Evolutionary conservation across 2,329 filamentous ascomycete species (phyloP), one percentile per base, ranked within the genome.

Genomic region (Exophiala calicioides): DNA sequence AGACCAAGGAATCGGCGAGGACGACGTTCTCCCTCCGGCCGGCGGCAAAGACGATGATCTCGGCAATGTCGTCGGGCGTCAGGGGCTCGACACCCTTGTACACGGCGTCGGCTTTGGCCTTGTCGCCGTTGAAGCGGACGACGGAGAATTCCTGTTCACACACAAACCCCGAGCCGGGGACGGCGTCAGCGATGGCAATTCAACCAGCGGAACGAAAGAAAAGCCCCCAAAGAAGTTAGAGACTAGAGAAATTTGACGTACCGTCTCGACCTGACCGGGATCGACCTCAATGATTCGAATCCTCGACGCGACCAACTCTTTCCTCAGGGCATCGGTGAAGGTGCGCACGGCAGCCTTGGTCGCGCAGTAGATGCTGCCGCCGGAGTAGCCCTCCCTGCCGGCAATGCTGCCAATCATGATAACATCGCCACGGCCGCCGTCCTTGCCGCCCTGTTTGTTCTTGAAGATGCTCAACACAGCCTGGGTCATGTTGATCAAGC

Each of bases 401-500:
- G 90, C 90, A 63, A 95, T 90, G 58, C 85, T 90, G 52, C 90
- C 90, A 62, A 96, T 83, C 65, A 96, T 97, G 73, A 98, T 95
- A 65, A 98, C 90, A 65, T 97, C 93, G 60, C 91, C 91, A 32
- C 79, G 75, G 47, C 90, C 90, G 49, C 86, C 85, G 46, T 91
- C 78, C 38, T 38, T 26, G 16, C 52, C 52, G 63, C 50, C 52
- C 47, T 70, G 63, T 59, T 80, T 75, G 6, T 37, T 41, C 68
- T 89, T 85, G 77, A 90, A 94, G 65, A 90, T 83, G 41, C 87
- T 82, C 13, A 97, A 71, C 50, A 96, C 76, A 34, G 88, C 88
- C 75, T 98, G 93, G 1, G 93, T 97, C 86, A 97, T 88, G 75
- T 91, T 88, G 74, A 98, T 93, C 24, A 98, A 77, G 20, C 93